Evolutionary conservation across 2,329 filamentous ascomycete genomes (phyloP).

Genomic region (Tolypocladium endophyticum): DNA sequence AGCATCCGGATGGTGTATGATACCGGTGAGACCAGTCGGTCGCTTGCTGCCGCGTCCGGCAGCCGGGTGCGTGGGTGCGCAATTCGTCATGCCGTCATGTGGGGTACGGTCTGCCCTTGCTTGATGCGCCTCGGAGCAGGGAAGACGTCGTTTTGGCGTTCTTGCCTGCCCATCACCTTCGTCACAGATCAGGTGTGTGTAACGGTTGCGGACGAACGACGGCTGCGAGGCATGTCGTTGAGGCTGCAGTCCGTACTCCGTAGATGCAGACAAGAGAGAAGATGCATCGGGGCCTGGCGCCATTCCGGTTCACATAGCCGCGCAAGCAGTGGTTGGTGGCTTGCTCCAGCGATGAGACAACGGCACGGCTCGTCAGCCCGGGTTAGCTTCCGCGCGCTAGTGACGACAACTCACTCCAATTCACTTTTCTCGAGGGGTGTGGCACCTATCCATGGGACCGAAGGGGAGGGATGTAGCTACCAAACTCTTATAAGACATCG

Average conservation of each 20-base stretch:
- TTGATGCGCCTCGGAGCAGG: not conserved
- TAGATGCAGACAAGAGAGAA: not conserved
- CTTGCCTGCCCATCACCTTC: not conserved
- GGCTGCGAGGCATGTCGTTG: not conserved
- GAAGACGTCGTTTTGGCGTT: not conserved
- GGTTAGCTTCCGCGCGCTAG: slow-evolving; percentile 1
- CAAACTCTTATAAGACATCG: not conserved
- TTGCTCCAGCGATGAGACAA: slow-evolving; percentile 1
- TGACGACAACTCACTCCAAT: not conserved
- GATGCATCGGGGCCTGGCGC: not conserved
- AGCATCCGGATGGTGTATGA: not conserved
- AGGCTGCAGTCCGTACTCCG: not conserved
- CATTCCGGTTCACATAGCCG: not conserved
- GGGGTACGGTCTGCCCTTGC: not conserved
- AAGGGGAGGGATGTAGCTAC: not conserved
- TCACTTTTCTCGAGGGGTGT: not conserved
- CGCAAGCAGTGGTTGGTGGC: not conserved
- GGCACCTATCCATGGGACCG: not conserved
- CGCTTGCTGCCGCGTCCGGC: not conserved
- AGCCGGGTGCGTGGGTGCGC: not conserved
- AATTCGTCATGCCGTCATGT: not conserved
- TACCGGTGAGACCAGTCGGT: not conserved
- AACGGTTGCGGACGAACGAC: not conserved
- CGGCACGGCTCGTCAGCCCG: slow-evolving; percentile 3
- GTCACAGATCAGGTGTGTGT: not conserved